phyloP scores from a whole-genome alignment of 2,329 filamentous ascomycete genomes.

The Paramyrothecium sp. region DNA sequence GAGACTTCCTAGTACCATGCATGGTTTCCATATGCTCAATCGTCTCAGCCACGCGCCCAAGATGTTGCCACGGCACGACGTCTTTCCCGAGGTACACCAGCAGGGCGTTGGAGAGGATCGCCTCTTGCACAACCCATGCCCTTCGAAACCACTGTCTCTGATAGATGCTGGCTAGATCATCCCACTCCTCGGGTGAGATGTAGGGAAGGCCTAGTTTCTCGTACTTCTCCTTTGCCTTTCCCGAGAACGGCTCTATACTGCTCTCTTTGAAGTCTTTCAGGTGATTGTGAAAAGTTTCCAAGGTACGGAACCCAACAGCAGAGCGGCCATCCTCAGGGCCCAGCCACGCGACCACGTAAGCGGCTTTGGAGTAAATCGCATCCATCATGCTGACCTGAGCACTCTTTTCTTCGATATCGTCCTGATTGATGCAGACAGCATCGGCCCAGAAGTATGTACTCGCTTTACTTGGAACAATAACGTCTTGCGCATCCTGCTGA shows the following conservation, averaged over 20 bases:
- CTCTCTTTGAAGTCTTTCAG: slow-evolving; percentile 12
- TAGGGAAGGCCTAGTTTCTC: slow-evolving; percentile 12
- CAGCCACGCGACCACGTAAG: slow-evolving; percentile 22
- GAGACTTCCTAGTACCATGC: slow-evolving; percentile 10
- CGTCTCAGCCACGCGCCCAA: slow-evolving; percentile 15
- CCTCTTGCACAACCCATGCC: slow-evolving; percentile 26
- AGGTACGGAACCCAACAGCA: slow-evolving; percentile 10
- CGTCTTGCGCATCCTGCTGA: slow-evolving; percentile 6
- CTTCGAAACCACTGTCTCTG: slow-evolving; percentile 25
- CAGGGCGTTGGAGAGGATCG: slow-evolving; percentile 16
- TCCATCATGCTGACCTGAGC: slow-evolving; percentile 25
- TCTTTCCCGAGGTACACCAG: slow-evolving; percentile 20
- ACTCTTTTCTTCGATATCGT: slow-evolving; percentile 20
- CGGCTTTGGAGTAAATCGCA: slow-evolving; percentile 21
- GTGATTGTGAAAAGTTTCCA: slow-evolving; percentile 10
- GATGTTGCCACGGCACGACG: slow-evolving; percentile 11
- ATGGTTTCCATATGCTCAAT: slow-evolving; percentile 13
- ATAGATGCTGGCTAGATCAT: slow-evolving; percentile 17
- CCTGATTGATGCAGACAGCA: slow-evolving; percentile 27
- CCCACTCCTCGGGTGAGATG: slow-evolving; percentile 13
- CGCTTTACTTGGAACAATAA: slow-evolving; percentile 7
- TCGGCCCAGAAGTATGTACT: slow-evolving; percentile 19
- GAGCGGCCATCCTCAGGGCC: slow-evolving; percentile 16
- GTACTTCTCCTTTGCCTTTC: slow-evolving; percentile 16
- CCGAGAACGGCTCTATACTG: slow-evolving; percentile 16